Evolutionary conservation across 352 stramenopile species (phyloP).

Genomic region (Globisporangium cederbergense): DNA sequence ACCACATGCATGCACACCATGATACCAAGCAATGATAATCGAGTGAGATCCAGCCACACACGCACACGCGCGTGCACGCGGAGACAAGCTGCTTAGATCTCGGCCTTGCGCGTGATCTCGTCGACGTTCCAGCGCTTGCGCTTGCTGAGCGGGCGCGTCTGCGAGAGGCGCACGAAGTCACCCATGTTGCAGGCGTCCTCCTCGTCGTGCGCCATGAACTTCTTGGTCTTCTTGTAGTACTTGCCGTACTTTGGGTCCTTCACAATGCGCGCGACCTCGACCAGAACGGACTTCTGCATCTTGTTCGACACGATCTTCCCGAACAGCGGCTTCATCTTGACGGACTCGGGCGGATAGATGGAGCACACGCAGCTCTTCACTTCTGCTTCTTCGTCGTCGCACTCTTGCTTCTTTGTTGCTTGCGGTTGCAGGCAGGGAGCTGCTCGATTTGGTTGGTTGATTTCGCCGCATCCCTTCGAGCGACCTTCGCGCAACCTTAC

Average conservation of each 20-base stretch:
- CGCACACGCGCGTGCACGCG: neutral
- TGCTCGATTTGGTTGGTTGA: slow-evolving; percentile 25
- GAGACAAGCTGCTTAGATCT: slow-evolving; percentile 45
- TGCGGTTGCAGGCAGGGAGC: neutral
- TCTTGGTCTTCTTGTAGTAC: slow-evolving; percentile 95
- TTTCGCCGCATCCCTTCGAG: slow-evolving; percentile 19
- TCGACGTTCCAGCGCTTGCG: slow-evolving; percentile 88
- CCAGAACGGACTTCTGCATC: slow-evolving; percentile 96
- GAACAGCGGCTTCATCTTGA: slow-evolving; percentile 91
- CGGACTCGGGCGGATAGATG: neutral
- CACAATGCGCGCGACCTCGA: slow-evolving; percentile 92
- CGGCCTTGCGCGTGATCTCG: slow-evolving; percentile 85
- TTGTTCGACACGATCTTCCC: slow-evolving; percentile 95
- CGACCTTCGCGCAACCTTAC: slow-evolving; percentile 11
- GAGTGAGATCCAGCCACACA: neutral
- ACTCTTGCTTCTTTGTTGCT: neutral
- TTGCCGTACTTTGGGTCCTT: slow-evolving; percentile 95
- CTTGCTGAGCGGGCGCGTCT: slow-evolving; percentile 82
- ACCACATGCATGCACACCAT: neutral
- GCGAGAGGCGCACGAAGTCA: slow-evolving; percentile 78
- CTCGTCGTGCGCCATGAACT: slow-evolving; percentile 98
- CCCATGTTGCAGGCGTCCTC: slow-evolving; percentile 91
- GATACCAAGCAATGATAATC: neutral
- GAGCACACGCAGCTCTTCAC: neutral
- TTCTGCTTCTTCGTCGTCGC: neutral